These are phyloP conservation scores for Curvularia verruculosa DNA, from an alignment of 2,329 filamentous ascomycete genomes.

Conservation along the genomic window DNA sequence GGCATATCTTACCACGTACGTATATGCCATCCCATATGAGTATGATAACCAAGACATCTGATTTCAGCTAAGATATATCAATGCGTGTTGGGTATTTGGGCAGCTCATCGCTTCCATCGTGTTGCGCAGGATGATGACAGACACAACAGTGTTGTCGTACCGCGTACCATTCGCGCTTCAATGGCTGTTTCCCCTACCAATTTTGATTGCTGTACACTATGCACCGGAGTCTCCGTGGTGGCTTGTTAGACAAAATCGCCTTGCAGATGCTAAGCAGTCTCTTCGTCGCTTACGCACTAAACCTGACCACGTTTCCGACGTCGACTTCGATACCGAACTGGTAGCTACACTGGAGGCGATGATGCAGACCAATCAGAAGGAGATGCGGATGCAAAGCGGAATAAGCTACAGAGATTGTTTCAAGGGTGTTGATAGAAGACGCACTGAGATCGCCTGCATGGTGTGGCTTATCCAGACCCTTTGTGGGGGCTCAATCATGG, in stretches of 20 bases:
- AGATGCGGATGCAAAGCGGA: slow-evolving; percentile 68
- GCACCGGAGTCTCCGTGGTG: slow-evolving; percentile 74
- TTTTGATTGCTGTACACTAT: slow-evolving; percentile 66
- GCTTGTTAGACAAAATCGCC: slow-evolving; percentile 68
- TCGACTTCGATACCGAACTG: slow-evolving; percentile 55
- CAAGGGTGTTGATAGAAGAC: slow-evolving; percentile 73
- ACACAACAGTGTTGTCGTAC: slow-evolving; percentile 66
- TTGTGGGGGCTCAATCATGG: slow-evolving; percentile 28
- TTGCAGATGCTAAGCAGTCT: slow-evolving; percentile 64
- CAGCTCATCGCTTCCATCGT: slow-evolving; percentile 72
- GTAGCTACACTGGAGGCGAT: slow-evolving; percentile 75
- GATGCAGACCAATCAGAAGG: slow-evolving; percentile 79
- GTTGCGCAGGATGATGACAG: slow-evolving; percentile 66
- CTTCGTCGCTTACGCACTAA: slow-evolving; percentile 56
- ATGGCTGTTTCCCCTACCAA: slow-evolving; percentile 58
- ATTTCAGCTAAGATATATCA: slow-evolving; percentile 32
- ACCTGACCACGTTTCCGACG: slow-evolving; percentile 12
- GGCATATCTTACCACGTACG: slow-evolving; percentile 60
- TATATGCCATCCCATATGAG: not conserved
- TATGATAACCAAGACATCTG: not conserved
- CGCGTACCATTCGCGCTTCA: slow-evolving; percentile 69
- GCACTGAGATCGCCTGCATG: slow-evolving; percentile 72
- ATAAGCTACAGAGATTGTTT: slow-evolving; percentile 82
- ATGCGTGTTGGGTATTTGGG: slow-evolving; percentile 49
- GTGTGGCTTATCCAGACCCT: slow-evolving; percentile 52